Percentiles rank a stretch among this genome's conserved stretches.
phyloP scores from a whole-genome alignment of 371 early-diverging fungal genomes.

The Gilbertella persicaria region DNA sequence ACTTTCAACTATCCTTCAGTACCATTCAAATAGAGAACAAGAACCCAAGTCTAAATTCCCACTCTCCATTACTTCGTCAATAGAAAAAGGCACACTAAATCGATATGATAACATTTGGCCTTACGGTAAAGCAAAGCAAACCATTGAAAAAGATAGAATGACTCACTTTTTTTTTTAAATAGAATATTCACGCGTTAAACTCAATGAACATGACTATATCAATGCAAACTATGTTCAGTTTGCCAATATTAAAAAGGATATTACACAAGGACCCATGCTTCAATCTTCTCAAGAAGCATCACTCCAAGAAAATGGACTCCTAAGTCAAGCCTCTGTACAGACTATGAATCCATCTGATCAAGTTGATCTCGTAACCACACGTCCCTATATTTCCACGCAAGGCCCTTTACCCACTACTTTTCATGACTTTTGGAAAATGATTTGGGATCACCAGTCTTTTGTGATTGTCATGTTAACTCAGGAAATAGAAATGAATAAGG shows the following conservation, averaged over 20 bases:
- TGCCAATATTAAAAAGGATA: conserved; percentile 7
- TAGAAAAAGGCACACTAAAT: conserved; percentile 64
- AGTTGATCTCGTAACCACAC: conserved; percentile 2
- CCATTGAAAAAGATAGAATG: conserved; percentile 4
- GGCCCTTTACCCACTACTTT: conserved; percentile 82
- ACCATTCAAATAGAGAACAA: conserved; percentile 24
- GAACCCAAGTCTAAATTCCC: conserved; percentile 26
- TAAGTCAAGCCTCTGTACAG: conserved; percentile 19
- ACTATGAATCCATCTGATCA: conserved; percentile 9
- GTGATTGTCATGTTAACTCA: conserved; percentile 88
- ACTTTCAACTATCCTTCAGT: conserved; percentile 51
- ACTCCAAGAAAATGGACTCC: conserved; percentile 11
- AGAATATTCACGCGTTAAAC: conserved; percentile 59
- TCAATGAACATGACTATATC: conserved; percentile 67
- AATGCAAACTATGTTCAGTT: conserved; percentile 67
- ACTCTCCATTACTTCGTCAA: conserved; percentile 51
- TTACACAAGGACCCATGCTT: conserved; percentile 1
- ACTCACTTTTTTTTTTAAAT: background rate
- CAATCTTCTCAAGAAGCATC: conserved; percentile 6
- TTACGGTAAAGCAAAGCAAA: conserved; percentile 44
- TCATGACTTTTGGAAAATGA: conserved; percentile 85
- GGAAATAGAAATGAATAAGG: conserved; percentile 71
- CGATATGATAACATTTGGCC: conserved; percentile 78
- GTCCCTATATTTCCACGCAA: conserved; percentile 78
- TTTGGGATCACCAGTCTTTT: conserved; percentile 72